A percentile compares a stretch with the other conserved stretches of the same genome.
These are phyloP conservation scores for Plantago coronopus DNA, from an alignment of 305 asterid species.

Conservation along the genomic window DNA sequence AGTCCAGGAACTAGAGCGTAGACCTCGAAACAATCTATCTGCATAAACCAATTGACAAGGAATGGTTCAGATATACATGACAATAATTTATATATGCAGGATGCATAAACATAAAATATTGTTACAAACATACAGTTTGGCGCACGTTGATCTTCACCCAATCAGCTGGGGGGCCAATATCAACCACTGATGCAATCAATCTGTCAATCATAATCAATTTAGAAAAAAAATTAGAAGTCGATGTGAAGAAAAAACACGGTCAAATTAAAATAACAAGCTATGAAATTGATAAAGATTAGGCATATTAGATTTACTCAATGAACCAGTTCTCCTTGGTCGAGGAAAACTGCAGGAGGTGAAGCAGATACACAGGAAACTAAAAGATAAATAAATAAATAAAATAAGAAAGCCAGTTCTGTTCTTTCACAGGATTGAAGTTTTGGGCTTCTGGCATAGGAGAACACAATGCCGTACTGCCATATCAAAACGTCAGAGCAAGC, in stretches of 20 bases:
- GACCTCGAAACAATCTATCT: slow-evolving; percentile 94
- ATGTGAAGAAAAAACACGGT: slow-evolving; percentile 18
- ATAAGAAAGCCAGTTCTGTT: not conserved
- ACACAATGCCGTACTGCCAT: too few relatives aligned
- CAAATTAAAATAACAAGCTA: slow-evolving; percentile 16
- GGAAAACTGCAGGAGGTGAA: not conserved
- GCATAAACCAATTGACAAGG: slow-evolving; percentile 33
- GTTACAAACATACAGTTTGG: slow-evolving; percentile 50
- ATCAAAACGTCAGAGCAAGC: too few relatives aligned
- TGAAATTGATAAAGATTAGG: not conserved
- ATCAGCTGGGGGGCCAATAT: slow-evolving; percentile 85
- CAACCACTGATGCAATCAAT: slow-evolving; percentile 64
- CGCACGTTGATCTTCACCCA: slow-evolving; percentile 98
- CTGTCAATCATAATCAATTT: slow-evolving; percentile 33
- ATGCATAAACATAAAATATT: not conserved
- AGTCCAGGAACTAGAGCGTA: slow-evolving; percentile 97
- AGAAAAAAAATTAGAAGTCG: too few relatives aligned
- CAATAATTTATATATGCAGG: slow-evolving; percentile 20
- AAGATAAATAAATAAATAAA: too few relatives aligned
- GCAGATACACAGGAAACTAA: not conserved
- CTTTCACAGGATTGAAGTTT: not conserved
- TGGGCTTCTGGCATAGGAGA: too few relatives aligned
- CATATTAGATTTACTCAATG: not conserved
- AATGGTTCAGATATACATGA: slow-evolving; percentile 20
- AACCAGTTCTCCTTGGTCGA: not conserved